Percentiles rank a stretch among this genome's conserved stretches.
Evolutionary conservation across 2,329 filamentous ascomycete species (phyloP).

Genomic region (Daldinia sp.): DNA sequence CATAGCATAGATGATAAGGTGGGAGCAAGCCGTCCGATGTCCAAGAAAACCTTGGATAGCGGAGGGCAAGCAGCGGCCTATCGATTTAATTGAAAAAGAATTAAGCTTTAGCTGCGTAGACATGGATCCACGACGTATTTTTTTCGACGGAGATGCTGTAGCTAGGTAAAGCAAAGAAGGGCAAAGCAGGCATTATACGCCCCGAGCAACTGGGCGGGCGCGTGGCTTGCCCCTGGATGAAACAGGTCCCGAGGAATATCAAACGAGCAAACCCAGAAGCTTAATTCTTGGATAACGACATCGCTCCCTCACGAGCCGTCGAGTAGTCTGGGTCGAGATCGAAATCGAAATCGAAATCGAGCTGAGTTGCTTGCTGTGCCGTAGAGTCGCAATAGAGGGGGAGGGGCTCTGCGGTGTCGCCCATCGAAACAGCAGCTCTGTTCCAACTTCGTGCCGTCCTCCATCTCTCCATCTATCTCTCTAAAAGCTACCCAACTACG

Average conservation of each 20-base stretch:
- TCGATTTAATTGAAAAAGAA: neutral
- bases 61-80: neutral
- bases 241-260: conserved; percentile 23
- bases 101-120: neutral
- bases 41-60: neutral
- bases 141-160: neutral
- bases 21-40: conserved; percentile 7
- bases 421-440: conserved; percentile 19
- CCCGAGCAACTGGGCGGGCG: conserved; percentile 6
- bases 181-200: neutral
- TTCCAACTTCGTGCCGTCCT: conserved; percentile 17
- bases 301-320: neutral
- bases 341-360: neutral
- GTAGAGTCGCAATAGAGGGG: neutral
- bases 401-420: conserved; percentile 2
- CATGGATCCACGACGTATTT: neutral
- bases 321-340: neutral
- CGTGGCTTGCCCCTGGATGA: conserved; percentile 16
- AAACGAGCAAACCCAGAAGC: conserved; percentile 25
- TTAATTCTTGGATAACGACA: conserved; percentile 12
- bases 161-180: neutral
- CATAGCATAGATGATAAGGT: neutral
- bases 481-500: neutral
- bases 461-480: neutral
- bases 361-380: too few relatives aligned